phyloP scores from a whole-genome alignment of 805 yeast genomes.

The Metschnikowia santaceciliae region DNA sequence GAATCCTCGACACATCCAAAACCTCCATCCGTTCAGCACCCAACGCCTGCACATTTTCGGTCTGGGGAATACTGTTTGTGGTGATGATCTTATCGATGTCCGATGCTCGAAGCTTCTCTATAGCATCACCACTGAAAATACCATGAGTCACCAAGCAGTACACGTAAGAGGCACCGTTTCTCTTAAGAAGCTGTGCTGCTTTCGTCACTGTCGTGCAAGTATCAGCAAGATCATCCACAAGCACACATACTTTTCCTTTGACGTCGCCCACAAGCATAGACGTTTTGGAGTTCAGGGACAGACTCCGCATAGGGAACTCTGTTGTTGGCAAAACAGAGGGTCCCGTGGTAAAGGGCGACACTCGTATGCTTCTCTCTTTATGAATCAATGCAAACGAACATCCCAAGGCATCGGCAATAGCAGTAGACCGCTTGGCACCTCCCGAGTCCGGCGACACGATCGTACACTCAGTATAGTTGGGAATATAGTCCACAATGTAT shows the following conservation, averaged over 20 bases:
- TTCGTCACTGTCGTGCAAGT: constrained; percentile 88
- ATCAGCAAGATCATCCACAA: constrained; percentile 91
- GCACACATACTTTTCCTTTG: constrained; percentile 75
- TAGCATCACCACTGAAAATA: constrained; percentile 87
- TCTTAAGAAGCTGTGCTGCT: constrained; percentile 88
- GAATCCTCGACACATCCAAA: constrained; percentile 79
- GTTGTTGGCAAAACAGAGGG: constrained; percentile 19
- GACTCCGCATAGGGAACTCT: constrained; percentile 14
- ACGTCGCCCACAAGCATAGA: constrained; percentile 98
- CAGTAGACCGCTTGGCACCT: constrained; percentile 96
- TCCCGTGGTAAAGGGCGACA: constrained; percentile 22
- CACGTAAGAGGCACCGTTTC: constrained; percentile 85
- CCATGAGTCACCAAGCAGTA: constrained; percentile 92
- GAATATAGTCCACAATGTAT: constrained; percentile 73
- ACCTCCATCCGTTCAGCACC: constrained; percentile 68
- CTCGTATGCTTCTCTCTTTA: constrained; percentile 72
- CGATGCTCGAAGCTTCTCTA: constrained; percentile 60
- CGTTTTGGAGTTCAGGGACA: constrained; percentile 51
- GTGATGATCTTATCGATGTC: constrained; percentile 81
- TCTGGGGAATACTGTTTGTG: constrained; percentile 90
- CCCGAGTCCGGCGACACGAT: constrained; percentile 98
- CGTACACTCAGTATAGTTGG: constrained; percentile 78
- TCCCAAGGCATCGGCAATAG: constrained; percentile 85
- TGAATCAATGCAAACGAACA: constrained; percentile 92
- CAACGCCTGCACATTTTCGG: constrained; percentile 42